Evolutionary conservation across 176 grass and related monocot genomes (phyloP).

Genomic region (Aegilops longissima): DNA sequence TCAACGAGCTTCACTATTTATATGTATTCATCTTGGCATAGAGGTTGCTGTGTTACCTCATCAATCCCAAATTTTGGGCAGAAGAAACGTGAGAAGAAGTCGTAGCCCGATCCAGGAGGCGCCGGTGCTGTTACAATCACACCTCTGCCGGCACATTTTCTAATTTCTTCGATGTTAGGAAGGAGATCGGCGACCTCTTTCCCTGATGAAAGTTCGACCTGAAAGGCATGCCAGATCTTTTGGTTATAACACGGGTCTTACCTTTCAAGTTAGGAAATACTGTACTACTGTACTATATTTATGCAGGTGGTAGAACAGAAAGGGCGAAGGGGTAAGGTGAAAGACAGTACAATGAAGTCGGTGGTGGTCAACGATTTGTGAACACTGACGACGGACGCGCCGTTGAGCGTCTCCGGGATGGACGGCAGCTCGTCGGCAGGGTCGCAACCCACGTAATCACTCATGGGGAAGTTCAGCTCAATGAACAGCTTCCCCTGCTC

Average conservation of each 20-base stretch:
- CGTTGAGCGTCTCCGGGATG: constrained; percentile 59
- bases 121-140: constrained; percentile 62
- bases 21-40: neutral
- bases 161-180: constrained; percentile 56
- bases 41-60: constrained; percentile 52
- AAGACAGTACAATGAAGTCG: constrained; percentile 51
- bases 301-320: neutral
- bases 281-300: too few species aligned
- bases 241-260: neutral
- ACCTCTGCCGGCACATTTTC: constrained; percentile 38
- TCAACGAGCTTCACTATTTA: neutral
- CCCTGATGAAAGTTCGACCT: constrained; percentile 75
- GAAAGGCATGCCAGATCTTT: neutral
- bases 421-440: constrained; percentile 35
- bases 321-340: neutral
- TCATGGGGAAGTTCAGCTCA: constrained; percentile 62
- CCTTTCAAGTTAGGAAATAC: neutral
- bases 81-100: constrained; percentile 67
- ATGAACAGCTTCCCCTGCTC: constrained; percentile 48
- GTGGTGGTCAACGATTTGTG: constrained; percentile 32
- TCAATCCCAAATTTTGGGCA: constrained; percentile 52
- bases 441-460: constrained; percentile 32
- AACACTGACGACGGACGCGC: constrained; percentile 45
- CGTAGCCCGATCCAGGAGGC: constrained; percentile 59
- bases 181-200: constrained; percentile 55